Evolutionary conservation across 1,284 basidiomycete species (phyloP), one percentile per base, ranked within the genome.

Genomic region (Anthracocystis setariae): DNA sequence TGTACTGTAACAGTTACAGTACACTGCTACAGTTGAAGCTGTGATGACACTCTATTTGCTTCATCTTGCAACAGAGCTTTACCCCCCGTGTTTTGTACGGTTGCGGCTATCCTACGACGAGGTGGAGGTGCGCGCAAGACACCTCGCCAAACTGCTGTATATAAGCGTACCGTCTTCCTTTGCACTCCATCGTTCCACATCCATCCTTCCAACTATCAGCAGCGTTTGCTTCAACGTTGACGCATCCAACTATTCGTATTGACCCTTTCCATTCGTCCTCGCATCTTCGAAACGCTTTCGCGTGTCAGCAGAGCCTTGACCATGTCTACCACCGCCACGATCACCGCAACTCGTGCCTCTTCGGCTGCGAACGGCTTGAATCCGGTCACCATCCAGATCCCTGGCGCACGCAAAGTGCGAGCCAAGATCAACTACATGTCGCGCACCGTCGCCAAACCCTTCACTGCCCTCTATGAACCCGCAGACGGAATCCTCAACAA

Each of bases 401-500:
- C 62, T 3, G 59, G 62, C 5, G 49, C 67, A 21, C 60, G 57
- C 49, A 64, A 56, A 38, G 66, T 75, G 20, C 18, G 58, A 17
- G 73, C 65, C 43, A 60, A 54, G 46, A 72, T 78, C 64, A 70
- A 70, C 55, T 78, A 78, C 64, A 58, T 78, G 50, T 70, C 65
- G 20, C 55, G 60, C 32, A 51, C 43, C 21, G 68, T 78, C 44
- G 46, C 46, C 13, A 72, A 74, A 38, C 76, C 76, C 13, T 76
- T 55, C 52, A 54, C 42, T 24, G 38, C 61, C 5, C 62, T 72
- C 23, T 59, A 58, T 51, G 18, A 32, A 20, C 62, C 73, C n/a
- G 44, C 20, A 3, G 61, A 66, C n/a, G 75, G 66, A 27, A 58
- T 46, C 3, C 32, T 20, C 32, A 51, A 60, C 57, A 78, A 78